Evolutionary conservation across 164 flowering plant species (phyloP).

Genomic region (Sedum album): DNA sequence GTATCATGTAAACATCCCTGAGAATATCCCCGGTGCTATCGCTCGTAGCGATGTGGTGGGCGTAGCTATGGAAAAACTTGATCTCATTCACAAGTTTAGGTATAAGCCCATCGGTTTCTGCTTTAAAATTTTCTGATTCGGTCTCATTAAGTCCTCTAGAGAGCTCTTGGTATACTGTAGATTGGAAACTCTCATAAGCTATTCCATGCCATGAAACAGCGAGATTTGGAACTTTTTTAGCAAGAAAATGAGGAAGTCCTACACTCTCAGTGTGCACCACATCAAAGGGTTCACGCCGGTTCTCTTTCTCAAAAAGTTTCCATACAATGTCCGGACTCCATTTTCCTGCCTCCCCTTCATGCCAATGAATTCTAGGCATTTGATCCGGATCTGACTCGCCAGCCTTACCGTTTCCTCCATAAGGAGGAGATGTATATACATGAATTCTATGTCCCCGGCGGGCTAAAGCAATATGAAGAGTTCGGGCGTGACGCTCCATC

Average conservation of each 20-base stretch:
- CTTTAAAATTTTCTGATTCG: too few relatives aligned
- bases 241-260: conserved; percentile 40
- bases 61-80: conserved; percentile 51
- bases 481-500: conserved; percentile 69
- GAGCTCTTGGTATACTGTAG: conserved; percentile 65
- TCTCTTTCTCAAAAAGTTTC: conserved; percentile 46
- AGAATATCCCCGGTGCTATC: conserved; percentile 65
- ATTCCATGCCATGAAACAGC: conserved; percentile 83
- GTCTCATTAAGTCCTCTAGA: conserved; percentile 34
- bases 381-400: too few relatives aligned
- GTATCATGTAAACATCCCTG: conserved; percentile 64
- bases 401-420: too few relatives aligned
- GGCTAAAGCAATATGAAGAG: conserved; percentile 57
- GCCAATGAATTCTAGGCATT: too few relatives aligned
- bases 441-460: conserved; percentile 48
- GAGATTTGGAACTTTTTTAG: conserved; percentile 36
- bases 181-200: conserved; percentile 66
- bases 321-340: conserved; percentile 46
- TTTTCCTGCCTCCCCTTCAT: too few relatives aligned
- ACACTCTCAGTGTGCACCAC: conserved; percentile 56
- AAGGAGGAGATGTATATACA: conserved; percentile 24
- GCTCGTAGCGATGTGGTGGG: conserved; percentile 78
- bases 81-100: conserved; percentile 57
- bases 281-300: conserved; percentile 43
- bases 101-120: conserved; percentile 31